phyloP scores from a whole-genome alignment of 2,329 filamentous ascomycete genomes.

The Coniosporium tulheliwenetii region DNA sequence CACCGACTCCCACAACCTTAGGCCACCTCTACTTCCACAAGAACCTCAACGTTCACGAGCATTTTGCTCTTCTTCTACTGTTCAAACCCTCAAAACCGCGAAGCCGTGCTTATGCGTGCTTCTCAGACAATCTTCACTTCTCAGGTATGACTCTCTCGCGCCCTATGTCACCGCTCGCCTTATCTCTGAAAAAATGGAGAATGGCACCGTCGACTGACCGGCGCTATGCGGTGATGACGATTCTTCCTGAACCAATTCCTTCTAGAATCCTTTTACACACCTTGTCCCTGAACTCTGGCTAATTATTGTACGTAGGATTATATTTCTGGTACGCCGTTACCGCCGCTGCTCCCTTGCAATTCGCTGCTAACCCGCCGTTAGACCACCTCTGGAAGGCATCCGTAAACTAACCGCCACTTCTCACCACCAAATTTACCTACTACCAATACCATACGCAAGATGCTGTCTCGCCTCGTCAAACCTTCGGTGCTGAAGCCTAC shows the following conservation, averaged over 20 bases:
- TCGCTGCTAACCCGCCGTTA: slow-evolving; percentile 14
- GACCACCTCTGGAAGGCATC: slow-evolving; percentile 56
- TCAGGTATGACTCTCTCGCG: slow-evolving; percentile 30
- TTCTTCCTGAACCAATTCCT: slow-evolving; percentile 1
- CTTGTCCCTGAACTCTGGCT: slow-evolving; percentile 11
- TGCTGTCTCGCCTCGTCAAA: slow-evolving; percentile 40
- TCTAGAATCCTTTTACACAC: slow-evolving; percentile 5
- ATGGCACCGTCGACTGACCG: not conserved
- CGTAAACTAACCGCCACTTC: slow-evolving; percentile 35
- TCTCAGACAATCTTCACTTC: slow-evolving; percentile 35
- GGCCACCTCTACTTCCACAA: too few relatives aligned
- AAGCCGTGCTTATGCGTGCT: slow-evolving; percentile 26
- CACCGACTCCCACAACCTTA: too few relatives aligned
- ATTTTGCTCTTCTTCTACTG: too few relatives aligned
- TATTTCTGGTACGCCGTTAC: slow-evolving; percentile 38
- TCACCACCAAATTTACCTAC: slow-evolving; percentile 8
- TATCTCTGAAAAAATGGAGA: too few relatives aligned
- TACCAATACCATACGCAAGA: slow-evolving; percentile 21
- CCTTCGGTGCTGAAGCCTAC: slow-evolving; percentile 26
- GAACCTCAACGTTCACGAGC: too few relatives aligned
- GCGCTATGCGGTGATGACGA: slow-evolving; percentile 1
- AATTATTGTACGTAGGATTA: slow-evolving; percentile 36
- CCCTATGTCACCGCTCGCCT: not conserved
- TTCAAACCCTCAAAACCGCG: too few relatives aligned
- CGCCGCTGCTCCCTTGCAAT: slow-evolving; percentile 5